Conservation (phyloP, 352 stramenopile genomes). For the Globisporangium nagaii region DNA sequence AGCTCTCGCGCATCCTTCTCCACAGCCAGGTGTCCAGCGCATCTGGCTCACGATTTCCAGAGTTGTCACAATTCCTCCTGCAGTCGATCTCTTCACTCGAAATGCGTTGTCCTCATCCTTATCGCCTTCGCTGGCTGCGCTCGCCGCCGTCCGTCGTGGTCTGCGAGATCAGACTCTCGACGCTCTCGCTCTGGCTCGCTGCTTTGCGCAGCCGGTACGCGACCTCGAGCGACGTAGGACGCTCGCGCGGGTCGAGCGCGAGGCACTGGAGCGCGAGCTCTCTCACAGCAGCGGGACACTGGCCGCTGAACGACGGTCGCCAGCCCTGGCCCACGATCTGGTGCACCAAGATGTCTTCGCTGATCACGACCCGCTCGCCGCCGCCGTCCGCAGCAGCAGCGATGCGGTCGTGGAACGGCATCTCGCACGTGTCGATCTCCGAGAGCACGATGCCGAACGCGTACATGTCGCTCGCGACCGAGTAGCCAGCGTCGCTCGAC, state of each 20-base stretch:
- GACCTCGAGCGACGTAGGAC: constrained; percentile 38
- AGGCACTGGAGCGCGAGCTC: constrained; percentile 46
- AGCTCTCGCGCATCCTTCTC: too few relatives aligned
- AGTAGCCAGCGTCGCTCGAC: constrained; percentile 3
- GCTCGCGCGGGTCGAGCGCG: constrained; percentile 20
- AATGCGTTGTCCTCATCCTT: too few relatives aligned
- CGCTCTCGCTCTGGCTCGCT: constrained; percentile 19
- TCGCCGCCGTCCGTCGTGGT: not conserved
- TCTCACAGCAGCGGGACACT: constrained; percentile 37
- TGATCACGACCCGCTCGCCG: constrained; percentile 1
- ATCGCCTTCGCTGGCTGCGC: not conserved
- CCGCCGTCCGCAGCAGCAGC: not conserved
- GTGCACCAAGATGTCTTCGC: constrained; percentile 39
- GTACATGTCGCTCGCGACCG: constrained; percentile 18
- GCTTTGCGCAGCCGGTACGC: constrained; percentile 44
- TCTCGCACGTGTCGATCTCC: constrained; percentile 62
- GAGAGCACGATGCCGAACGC: constrained; percentile 39
- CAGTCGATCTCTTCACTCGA: too few relatives aligned
- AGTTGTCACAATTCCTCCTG: too few relatives aligned
- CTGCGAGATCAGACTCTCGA: constrained; percentile 22
- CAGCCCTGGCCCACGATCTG: constrained; percentile 44
- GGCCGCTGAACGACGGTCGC: constrained; percentile 39
- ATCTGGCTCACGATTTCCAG: too few relatives aligned
- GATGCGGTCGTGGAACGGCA: constrained; percentile 50
- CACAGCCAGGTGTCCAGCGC: too few relatives aligned